A percentile compares a stretch with the other conserved stretches of the same genome.
Conservation (phyloP, 495 filamentous ascomycete species). For the Hypoxylon perforatum region DNA sequence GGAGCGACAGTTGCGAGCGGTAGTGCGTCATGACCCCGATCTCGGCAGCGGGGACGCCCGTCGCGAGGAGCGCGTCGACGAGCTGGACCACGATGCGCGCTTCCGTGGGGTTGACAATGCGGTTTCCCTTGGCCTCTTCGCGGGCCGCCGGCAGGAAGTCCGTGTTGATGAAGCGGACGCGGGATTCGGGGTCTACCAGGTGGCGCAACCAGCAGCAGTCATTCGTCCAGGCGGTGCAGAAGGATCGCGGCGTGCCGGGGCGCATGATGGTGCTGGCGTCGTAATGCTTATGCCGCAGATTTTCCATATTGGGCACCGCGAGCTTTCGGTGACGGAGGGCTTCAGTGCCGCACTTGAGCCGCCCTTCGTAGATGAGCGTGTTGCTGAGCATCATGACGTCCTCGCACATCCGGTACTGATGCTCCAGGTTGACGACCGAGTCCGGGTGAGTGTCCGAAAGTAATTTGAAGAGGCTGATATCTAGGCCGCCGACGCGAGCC, state of each 20-base stretch:
- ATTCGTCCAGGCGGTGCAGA: constrained; percentile 64
- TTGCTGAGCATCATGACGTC: constrained; percentile 96
- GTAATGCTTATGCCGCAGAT: constrained; percentile 67
- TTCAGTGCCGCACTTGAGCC: constrained; percentile 86
- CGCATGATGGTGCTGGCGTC: constrained; percentile 52
- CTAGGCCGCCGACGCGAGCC: constrained; percentile 85
- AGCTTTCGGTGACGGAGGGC: constrained; percentile 76
- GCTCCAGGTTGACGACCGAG: constrained; percentile 89
- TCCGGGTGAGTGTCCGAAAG: constrained; percentile 87
- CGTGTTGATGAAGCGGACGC: constrained; percentile 89
- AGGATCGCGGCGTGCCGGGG: constrained; percentile 45
- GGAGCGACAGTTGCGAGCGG: constrained; percentile 80
- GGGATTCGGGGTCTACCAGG: constrained; percentile 72
- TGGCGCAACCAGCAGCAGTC: constrained; percentile 85
- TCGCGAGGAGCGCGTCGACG: constrained; percentile 77
- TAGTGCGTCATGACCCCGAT: constrained; percentile 99
- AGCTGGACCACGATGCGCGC: constrained; percentile 79
- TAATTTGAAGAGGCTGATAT: constrained; percentile 92
- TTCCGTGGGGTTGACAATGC: constrained; percentile 87
- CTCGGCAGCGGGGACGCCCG: constrained; percentile 76
- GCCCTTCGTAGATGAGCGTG: constrained; percentile 88
- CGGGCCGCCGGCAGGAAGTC: constrained; percentile 73
- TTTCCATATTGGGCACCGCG: constrained; percentile 60
- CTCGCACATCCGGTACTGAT: constrained; percentile 98
- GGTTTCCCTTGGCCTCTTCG: constrained; percentile 79